Evolutionary conservation across 371 early-diverging fungal species (phyloP), one percentile per base, ranked within the genome.

Genomic region (Haplosporangium sp.): DNA sequence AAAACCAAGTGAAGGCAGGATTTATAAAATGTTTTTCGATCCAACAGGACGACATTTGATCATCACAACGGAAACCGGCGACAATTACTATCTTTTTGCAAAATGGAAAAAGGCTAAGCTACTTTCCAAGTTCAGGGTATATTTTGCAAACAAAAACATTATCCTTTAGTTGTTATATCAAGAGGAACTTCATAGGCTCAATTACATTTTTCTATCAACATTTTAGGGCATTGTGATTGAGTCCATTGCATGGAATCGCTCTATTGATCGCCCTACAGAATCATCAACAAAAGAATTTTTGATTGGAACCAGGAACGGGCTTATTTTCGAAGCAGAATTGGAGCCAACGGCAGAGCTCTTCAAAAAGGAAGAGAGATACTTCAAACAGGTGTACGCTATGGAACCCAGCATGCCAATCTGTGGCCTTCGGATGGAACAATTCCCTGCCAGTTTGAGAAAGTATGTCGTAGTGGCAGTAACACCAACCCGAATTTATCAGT

Each of bases 231-330:
- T 95, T 57, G 84, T 89, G 7, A 90, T 97, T 48, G 92, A 94
- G 53, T 93, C 95, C 0, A 89, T 97, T 27, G 96, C 95, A 1
- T 97, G 97, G 96, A 96, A 94, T 63, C 91, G 91, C 69, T 88
- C 87, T n/a, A 75, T 81, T n/a, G 73, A 84, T 27, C 67, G 74
- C 6, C 61, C 69, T 8, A 71, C 77, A 0, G 87, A 87, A 62
- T 82, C 88, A 2, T 92, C 94, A 3, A 96, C 96, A 1, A 90
- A 91, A 48, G 88, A 91, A 42, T 91, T 97, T 42, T 84, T 97
- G 67, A 83, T 97, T 47, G 98, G 95, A 13, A 94, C 96, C 4
- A 79, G 87, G 57, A 92, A 93, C 39, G 98, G 98, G 15, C 85
- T 88, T 61, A 90, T 97, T 27, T 96, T 88, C 77, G 98, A 97